Evolutionary conservation across 1,284 basidiomycete species (phyloP).

Genomic region (Boletus smithii): DNA sequence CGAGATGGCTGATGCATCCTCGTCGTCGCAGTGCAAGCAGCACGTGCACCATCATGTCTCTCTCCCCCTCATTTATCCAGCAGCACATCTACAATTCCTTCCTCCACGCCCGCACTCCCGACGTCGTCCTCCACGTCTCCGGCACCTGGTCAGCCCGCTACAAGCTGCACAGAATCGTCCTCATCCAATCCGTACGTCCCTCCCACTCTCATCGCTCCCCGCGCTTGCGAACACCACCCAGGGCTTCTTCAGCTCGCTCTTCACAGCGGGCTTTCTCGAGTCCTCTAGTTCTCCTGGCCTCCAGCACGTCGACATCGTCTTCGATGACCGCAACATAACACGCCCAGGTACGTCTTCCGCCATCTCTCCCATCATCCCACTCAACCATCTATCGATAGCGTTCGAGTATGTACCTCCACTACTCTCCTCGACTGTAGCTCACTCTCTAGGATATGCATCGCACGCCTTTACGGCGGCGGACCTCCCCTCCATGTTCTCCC

Average conservation of each 20-base stretch:
- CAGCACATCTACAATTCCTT: slow-evolving; percentile 75
- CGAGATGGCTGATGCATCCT: slow-evolving; percentile 61
- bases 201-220: neutral
- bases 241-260: slow-evolving; percentile 85
- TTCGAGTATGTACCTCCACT: slow-evolving; percentile 53
- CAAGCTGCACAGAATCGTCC: slow-evolving; percentile 75
- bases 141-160: slow-evolving; percentile 77
- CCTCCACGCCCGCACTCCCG: slow-evolving; percentile 67
- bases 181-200: slow-evolving; percentile 71
- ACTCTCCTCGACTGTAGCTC: neutral
- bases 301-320: slow-evolving; percentile 61
- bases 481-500: slow-evolving; percentile 69
- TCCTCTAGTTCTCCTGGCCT: slow-evolving; percentile 38
- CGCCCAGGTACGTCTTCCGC: slow-evolving; percentile 57
- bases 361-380: slow-evolving; percentile 1
- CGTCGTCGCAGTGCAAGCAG: no score
- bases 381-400: slow-evolving; percentile 37
- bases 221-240: slow-evolving; percentile 23
- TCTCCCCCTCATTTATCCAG: slow-evolving; percentile 54
- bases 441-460: slow-evolving; percentile 69
- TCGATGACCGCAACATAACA: slow-evolving; percentile 86
- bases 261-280: slow-evolving; percentile 79
- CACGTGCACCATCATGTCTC: no score
- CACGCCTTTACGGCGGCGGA: slow-evolving; percentile 83
- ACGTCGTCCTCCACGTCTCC: slow-evolving; percentile 67